Base-by-base conservation (phyloP, 2,329 filamentous ascomycete species). In the Hymenoscyphus repandus region DNA sequence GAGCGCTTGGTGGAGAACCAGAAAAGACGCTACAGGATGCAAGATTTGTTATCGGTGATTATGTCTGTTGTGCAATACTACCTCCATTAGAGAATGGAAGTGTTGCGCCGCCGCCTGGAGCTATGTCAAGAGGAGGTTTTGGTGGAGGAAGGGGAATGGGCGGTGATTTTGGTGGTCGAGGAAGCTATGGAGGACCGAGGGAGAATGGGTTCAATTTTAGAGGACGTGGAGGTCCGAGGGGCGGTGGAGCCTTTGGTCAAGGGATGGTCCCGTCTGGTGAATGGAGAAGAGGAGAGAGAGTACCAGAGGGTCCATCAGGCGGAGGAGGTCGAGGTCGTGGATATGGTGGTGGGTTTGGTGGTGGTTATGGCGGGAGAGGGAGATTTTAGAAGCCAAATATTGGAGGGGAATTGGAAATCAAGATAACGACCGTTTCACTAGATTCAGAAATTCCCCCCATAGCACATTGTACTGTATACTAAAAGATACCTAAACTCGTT, bases 31-130 rank as follows among this genome's bases (percentile, higher is more conserved):
- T 97, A 31, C 76, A 76, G 34, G 88, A 95, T 48, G 83, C 80
- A 32, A 80, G 85, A 18, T 95, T 96, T 63, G 86, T 96, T 10
- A 86, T 93, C 55, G 92, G 92, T 0, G 92, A 97, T 68, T 95
- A 87, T 64, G 77, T 97, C 37, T 85, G 86, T 51, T 92, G 88
- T 66, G 88, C 89, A 5, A 83, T 96, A 53, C 73, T 92, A 50
- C 84, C 88, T 38, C 88, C 89, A 1, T 71, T 87, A 22, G 72
- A 80, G 31, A 86, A 92, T 65, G 90, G 90, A 0, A 80, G 79
- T 31, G 83, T 95, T 36, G 83, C 84, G 39, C 81, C 86, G 9
- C 72, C 78, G n/a, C 73, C 77, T 11, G 72, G 72, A 27, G 69
- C 72, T 32, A 68, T 69, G 46, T 71, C 72, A 1, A 69, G 74